A percentile compares a stretch with the other conserved stretches of the same genome.
Evolutionary conservation across 345 rosid species (phyloP).

Genomic region (Salix udensis): DNA sequence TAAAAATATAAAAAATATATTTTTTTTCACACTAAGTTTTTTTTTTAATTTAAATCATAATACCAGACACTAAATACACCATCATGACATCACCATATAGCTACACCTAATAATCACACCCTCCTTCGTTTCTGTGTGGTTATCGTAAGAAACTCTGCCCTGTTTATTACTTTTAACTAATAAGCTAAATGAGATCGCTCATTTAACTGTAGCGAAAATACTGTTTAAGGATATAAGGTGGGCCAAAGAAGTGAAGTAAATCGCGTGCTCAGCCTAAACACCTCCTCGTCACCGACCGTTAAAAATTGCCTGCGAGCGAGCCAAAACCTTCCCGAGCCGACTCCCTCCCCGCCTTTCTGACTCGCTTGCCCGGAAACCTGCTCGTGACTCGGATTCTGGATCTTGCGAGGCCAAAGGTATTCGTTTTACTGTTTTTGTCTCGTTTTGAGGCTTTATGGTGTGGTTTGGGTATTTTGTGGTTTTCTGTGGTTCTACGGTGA

Average conservation of each 20-base stretch:
- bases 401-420: neutral
- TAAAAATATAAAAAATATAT: too few species aligned
- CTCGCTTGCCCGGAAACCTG: slow-evolving; percentile 11
- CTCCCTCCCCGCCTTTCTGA: slow-evolving; percentile 19
- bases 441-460: neutral
- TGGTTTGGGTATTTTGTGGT: neutral
- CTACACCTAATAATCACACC: too few species aligned
- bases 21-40: too few species aligned
- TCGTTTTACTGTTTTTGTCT: neutral
- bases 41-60: too few species aligned
- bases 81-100: too few species aligned
- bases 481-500: neutral
- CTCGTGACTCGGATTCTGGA: neutral
- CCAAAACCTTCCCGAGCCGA: slow-evolving; percentile 7
- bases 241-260: too few species aligned
- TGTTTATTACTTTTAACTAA: neutral
- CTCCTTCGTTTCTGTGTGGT: neutral
- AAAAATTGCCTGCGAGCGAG: neutral
- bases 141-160: neutral
- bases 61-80: too few species aligned
- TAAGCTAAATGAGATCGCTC: too few species aligned
- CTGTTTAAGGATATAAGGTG: too few species aligned
- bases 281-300: neutral
- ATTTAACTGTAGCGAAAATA: too few species aligned
- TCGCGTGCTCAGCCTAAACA: neutral